phyloP scores from a whole-genome alignment of 1,284 basidiomycete species.

The Coriolopsis trogii region DNA sequence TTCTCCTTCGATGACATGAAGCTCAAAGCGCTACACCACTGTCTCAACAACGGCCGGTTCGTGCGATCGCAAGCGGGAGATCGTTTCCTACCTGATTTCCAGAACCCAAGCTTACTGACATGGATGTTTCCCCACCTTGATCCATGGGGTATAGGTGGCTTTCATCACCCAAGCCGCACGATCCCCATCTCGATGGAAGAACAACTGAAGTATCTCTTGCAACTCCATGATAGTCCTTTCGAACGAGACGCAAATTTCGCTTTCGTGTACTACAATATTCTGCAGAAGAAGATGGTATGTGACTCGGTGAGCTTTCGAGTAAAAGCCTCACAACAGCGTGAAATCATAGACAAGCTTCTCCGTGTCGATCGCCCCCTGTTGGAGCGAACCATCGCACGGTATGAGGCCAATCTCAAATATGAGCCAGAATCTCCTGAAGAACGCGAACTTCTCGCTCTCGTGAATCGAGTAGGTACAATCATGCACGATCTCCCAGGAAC shows the following conservation, averaged over 20 bases:
- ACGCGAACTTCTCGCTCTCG: not conserved
- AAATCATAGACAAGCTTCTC: not conserved
- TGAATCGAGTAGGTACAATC: not conserved
- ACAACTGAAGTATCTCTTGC: conserved; percentile 2
- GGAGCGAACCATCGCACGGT: not conserved
- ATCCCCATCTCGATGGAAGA: not conserved
- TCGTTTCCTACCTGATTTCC: not conserved
- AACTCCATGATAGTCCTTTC: not conserved
- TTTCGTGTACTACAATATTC: conserved; percentile 20
- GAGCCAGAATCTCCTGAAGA: not conserved
- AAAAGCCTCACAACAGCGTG: not conserved
- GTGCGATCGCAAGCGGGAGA: not conserved
- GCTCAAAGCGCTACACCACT: not conserved
- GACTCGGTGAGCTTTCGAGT: conserved; percentile 3
- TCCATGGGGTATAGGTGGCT: conserved; percentile 4
- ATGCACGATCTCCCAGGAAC: not conserved
- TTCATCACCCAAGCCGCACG: not conserved
- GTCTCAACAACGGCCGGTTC: not conserved
- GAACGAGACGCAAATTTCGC: conserved; percentile 11
- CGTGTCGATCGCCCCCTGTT: not conserved
- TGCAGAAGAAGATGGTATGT: conserved; percentile 4
- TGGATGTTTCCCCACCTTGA: not conserved
- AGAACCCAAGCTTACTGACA: not conserved
- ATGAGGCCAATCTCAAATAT: not conserved
- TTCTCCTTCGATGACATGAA: not conserved